Percentiles rank a stretch among this genome's conserved stretches.
phyloP scores from a whole-genome alignment of 192 early-diverging fungal genomes.

The Gryganskiella cystojenkinii region DNA sequence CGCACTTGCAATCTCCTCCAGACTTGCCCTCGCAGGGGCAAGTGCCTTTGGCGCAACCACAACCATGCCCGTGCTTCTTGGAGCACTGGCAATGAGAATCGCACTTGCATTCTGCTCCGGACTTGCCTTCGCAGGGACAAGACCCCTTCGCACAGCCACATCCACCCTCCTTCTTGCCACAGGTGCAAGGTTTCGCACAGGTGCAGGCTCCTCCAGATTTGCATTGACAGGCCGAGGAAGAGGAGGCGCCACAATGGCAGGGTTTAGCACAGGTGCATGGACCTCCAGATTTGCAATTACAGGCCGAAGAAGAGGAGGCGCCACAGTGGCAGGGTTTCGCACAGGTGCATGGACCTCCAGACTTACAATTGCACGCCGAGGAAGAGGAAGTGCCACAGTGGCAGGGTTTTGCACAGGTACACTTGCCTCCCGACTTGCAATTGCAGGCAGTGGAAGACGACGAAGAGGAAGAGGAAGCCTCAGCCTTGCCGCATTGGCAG shows the following conservation, averaged over 20 bases:
- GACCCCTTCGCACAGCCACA: constrained; percentile 6
- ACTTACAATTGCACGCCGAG: background rate
- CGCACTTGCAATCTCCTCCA: constrained; percentile 4
- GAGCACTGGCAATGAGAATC: background rate
- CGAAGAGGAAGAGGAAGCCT: background rate
- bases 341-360: background rate
- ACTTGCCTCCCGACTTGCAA: background rate
- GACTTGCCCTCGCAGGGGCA: constrained; percentile 1
- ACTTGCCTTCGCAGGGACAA: background rate
- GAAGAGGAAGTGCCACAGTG: background rate
- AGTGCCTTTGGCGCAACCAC: constrained; percentile 2
- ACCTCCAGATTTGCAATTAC: background rate
- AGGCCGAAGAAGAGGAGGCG: too few species aligned
- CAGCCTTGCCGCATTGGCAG: constrained; percentile 28
- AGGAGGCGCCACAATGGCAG: background rate
- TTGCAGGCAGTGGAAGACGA: background rate
- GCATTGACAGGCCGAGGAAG: background rate
- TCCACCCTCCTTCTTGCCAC: constrained; percentile 2
- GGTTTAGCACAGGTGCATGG: background rate
- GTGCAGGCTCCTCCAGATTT: constrained; percentile 7
- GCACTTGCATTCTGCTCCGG: background rate
- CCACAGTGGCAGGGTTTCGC: background rate
- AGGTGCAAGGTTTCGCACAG: constrained; percentile 18
- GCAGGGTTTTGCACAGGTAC: background rate
- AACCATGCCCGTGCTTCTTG: background rate